Conservation (phyloP, 306 rosid genomes). For the Canavalia gladiata region DNA sequence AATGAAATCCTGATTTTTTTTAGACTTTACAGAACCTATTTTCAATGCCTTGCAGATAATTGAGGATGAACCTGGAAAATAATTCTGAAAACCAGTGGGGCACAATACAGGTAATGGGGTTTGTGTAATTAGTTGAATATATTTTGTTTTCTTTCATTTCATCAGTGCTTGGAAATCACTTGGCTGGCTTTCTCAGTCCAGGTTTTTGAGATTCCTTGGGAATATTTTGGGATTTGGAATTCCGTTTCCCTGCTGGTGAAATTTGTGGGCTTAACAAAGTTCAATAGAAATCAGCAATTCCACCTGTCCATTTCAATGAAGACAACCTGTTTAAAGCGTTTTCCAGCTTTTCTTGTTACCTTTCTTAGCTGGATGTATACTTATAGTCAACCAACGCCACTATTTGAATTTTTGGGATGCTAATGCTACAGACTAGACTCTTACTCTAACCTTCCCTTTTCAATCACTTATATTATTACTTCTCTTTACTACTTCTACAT, state of each 20-base stretch:
- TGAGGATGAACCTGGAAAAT: slow-evolving; percentile 33
- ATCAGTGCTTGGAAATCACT: slow-evolving; percentile 20
- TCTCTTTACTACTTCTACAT: slow-evolving; percentile 27
- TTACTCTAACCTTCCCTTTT: slow-evolving; percentile 37
- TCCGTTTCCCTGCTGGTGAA: slow-evolving; percentile 49
- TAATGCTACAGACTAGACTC: slow-evolving; percentile 37
- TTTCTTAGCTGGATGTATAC: slow-evolving; percentile 55
- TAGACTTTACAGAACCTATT: slow-evolving; percentile 13
- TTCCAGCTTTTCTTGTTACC: slow-evolving; percentile 55
- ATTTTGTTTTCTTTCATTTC: slow-evolving; percentile 7
- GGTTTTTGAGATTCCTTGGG: slow-evolving; percentile 60
- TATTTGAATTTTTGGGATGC: slow-evolving; percentile 38
- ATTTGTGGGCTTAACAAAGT: slow-evolving; percentile 53
- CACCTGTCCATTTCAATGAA: slow-evolving; percentile 66
- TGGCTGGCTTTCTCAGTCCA: slow-evolving; percentile 20
- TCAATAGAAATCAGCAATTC: slow-evolving; percentile 53
- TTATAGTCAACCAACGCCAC: slow-evolving; percentile 47
- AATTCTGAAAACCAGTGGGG: slow-evolving; percentile 29
- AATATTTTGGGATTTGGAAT: slow-evolving; percentile 73
- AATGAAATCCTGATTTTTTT: slow-evolving; percentile 2
- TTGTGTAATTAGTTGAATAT: neutral
- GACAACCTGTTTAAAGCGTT: slow-evolving; percentile 58
- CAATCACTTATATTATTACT: slow-evolving; percentile 26
- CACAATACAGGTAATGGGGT: neutral
- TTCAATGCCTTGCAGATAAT: slow-evolving; percentile 38